Base-by-base conservation (phyloP, 805 yeast genomes). In the Pichia manshurica region DNA sequence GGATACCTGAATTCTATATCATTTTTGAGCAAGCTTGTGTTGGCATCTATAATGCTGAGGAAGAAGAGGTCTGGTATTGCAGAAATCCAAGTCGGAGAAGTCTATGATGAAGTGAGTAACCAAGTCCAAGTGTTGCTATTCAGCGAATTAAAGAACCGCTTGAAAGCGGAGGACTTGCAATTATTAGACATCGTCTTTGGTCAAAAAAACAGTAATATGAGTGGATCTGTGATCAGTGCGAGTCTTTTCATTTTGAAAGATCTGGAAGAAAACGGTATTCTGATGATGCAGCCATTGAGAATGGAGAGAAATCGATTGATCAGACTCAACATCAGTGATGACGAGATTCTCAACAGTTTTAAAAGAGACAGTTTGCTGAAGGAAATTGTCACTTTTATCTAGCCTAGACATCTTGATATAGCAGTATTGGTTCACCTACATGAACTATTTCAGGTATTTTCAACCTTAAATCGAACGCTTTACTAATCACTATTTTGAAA, bases 381-480 rank as follows among this genome's bases (percentile, higher is more conserved):
- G 47, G 69, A 62, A 31, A 44, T 64, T 7, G 52, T 59, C 4
- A 47, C 47, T 16, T 41, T 38, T 29, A 38, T 46, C 2, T 52
- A 19, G 4, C n/a, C 50, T 43, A 61, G 31, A 55, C 53, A 37
- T 61, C 63, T 43, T 64, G 68, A 62, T 87, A 90, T 10, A 90
- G 73, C 44, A 91, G 72, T 23, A 91, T 72, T 4, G 99, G 99
- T 63, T 91, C 97, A n/a, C 98, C 99, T 21, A 81, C 75, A 52
- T 82, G 82, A 39, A 75, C 75, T 37, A 89, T 83, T 65, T 91
- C 97, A 2, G 93, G 95, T 17, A 91, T 74, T 43, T 84, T 84
- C 56, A 91, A 70, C 54, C 81, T 81, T 57, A 91, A 70, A 62
- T 89, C 96, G 64, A 91, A 91, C 4, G 95, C 93, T 63, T 89